These are phyloP conservation scores for Cyphellophora attinorum DNA, from an alignment of 2,329 filamentous ascomycete genomes.

Conservation along the genomic window DNA sequence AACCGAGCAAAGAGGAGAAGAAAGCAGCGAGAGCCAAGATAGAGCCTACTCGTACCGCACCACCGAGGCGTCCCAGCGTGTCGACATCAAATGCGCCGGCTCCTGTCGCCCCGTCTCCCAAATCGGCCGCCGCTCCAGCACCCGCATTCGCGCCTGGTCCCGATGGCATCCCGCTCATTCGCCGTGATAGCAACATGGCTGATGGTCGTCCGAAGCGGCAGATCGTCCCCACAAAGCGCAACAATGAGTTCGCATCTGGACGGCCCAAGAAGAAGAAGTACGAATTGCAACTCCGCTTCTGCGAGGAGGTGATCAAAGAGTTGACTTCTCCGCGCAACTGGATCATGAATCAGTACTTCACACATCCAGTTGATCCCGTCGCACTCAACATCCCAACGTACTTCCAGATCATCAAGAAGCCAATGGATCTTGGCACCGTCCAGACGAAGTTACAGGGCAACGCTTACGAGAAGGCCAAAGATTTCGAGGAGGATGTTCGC, in stretches of 20 bases:
- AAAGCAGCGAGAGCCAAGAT: constrained; percentile 35
- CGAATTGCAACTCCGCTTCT: constrained; percentile 81
- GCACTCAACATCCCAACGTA: constrained; percentile 90
- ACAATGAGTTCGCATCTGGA: constrained; percentile 74
- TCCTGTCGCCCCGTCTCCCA: constrained; percentile 35
- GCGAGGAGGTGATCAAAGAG: constrained; percentile 70
- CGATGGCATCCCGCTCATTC: constrained; percentile 69
- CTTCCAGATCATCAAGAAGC: constrained; percentile 87
- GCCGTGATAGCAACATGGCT: constrained; percentile 69
- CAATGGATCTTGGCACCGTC: constrained; percentile 89
- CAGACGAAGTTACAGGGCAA: constrained; percentile 65
- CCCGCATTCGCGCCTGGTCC: constrained; percentile 66
- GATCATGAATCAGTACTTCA: constrained; percentile 62
- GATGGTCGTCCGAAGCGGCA: constrained; percentile 84
- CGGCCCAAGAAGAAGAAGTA: constrained; percentile 87
- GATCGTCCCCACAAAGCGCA: constrained; percentile 86
- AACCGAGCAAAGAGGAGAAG: constrained; percentile 55
- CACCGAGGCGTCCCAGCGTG: constrained; percentile 40
- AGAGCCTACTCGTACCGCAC: constrained; percentile 29
- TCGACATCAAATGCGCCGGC: constrained; percentile 16
- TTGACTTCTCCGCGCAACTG: constrained; percentile 65
- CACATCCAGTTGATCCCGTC: constrained; percentile 81
- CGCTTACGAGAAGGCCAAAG: constrained; percentile 70
- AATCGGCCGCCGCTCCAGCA: constrained; percentile 32
- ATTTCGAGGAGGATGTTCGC: constrained; percentile 74